Base-by-base conservation (phyloP, 352 stramenopile species). In the Pythium chondricola region DNA sequence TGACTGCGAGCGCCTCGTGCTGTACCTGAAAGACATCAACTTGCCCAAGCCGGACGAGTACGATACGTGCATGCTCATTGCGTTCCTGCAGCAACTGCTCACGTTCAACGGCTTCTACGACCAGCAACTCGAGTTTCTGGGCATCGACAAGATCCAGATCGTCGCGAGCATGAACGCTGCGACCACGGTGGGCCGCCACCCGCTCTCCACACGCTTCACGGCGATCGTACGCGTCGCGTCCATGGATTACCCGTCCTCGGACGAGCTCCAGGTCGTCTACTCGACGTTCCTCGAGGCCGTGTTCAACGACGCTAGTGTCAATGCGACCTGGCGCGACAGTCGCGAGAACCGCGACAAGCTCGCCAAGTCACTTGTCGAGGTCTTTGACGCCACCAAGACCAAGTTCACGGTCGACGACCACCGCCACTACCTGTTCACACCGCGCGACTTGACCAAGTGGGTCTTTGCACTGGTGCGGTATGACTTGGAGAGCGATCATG, bases 11-110 rank as follows among this genome's bases (percentile, higher is more conserved):
- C 69, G 86, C 6, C 72, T 98, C 0, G 90, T 98, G 24, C 65
- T 98, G 1, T 98, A 98, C 61, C 69, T 98, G 21, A 98, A 98
- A 61, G 93, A 98, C 50, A 97, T 98, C 57, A 97, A 98, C 53
- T 61, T 98, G 41, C 89, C 94, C 4, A 95, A 95, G 33, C 92
- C 92, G 0, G 94, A 98, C 51, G 78, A 92, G 61, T 98, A 98
- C 62, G 86, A 97, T 53, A 98, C 94, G 36, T 98, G 93, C 63
- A 96, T 97, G 85, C 74, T 98, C 18, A 96, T 98, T 22, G 90
- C 93, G 4, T 98, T 98, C 61, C 67, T 98, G 3, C 94, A 98
- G 64, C 93, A 98, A 61, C 60, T 98, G 18, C 70, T 97, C 47
- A 98, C 93, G 0, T 97, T 97, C 56, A 82, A 92, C 20, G 94